A percentile compares a stretch with the other conserved stretches of the same genome.
Conservation (phyloP, 495 filamentous ascomycete genomes). For the Aspergillus leporis region DNA sequence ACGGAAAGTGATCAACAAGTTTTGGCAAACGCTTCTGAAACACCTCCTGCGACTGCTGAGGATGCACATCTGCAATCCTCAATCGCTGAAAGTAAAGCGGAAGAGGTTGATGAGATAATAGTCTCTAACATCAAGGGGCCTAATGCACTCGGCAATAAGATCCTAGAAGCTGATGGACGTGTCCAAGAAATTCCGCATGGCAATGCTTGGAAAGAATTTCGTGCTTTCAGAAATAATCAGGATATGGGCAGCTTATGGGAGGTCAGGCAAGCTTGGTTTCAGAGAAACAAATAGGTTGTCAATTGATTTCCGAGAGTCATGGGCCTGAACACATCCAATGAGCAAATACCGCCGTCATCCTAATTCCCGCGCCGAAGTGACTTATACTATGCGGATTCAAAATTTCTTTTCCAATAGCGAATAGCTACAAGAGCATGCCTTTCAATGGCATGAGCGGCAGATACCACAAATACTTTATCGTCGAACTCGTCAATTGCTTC, state of each 20-base stretch:
- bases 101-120: conserved; percentile 28
- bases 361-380: not conserved
- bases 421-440: not conserved
- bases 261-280: conserved; percentile 48
- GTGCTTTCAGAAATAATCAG: conserved; percentile 53
- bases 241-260: conserved; percentile 58
- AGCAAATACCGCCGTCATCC: not conserved
- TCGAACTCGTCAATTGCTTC: not conserved
- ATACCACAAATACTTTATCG: not conserved
- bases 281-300: conserved; percentile 20
- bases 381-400: not conserved
- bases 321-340: not conserved
- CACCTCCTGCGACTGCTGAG: not conserved
- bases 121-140: conserved; percentile 34
- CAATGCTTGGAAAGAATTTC: conserved; percentile 55
- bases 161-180: conserved; percentile 48
- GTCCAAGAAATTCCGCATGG: conserved; percentile 26
- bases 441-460: not conserved
- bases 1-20: not conserved
- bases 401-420: not conserved
- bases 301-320: not conserved
- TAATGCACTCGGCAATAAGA: conserved; percentile 31
- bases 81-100: not conserved
- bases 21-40: not conserved
- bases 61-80: not conserved